Base-by-base conservation (phyloP, 345 rosid genomes). In the Acer saccharum region DNA sequence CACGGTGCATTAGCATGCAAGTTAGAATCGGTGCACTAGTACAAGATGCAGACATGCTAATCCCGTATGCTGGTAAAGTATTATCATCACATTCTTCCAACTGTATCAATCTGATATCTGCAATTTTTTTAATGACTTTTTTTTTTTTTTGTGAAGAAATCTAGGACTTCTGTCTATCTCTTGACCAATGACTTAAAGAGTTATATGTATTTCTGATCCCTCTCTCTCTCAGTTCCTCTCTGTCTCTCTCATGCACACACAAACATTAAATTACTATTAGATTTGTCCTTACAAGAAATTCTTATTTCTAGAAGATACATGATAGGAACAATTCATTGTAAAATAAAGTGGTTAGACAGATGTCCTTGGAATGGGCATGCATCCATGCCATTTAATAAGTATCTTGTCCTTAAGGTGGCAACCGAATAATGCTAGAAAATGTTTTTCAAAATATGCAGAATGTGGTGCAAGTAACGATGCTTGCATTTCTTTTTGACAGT, bases 51-150 rank as follows among this genome's bases (percentile, higher is more conserved):
- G 90, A 95, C 76, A 93, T 95, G 99, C 74, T 95, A 77, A 82
- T 95, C 79, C 97, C 99, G 81, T 95, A 95, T 87, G 96, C 96
- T 80, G 99, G 98, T 95, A 78, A 83, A 80, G 20, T 73, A 68
- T 39, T 65, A 48, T 72, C 64, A 32, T 60, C 1, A 20, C 71
- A 35, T 50, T 70, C 57, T 65, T 77, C 55, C 18, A 41, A 52
- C 41, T 46, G 20, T 48, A 1, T 21, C 57, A 7, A 54, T 58
- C 35, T 76, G 54, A 41, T 50, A 13, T 18, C 18, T 75, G 32
- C 12, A 62, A 27, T 44, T 13, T 48, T 58, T 13, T 12, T 64
- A 11, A 55, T 71, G 60, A 23, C 52, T 7, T 55, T 39, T 29
- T 29, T 21, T 29, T 39, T 4, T 13, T 29, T n/a, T n/a, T n/a